Base-by-base conservation (phyloP, 768 basidiomycete species). In the Psilocybe cyanescens region DNA sequence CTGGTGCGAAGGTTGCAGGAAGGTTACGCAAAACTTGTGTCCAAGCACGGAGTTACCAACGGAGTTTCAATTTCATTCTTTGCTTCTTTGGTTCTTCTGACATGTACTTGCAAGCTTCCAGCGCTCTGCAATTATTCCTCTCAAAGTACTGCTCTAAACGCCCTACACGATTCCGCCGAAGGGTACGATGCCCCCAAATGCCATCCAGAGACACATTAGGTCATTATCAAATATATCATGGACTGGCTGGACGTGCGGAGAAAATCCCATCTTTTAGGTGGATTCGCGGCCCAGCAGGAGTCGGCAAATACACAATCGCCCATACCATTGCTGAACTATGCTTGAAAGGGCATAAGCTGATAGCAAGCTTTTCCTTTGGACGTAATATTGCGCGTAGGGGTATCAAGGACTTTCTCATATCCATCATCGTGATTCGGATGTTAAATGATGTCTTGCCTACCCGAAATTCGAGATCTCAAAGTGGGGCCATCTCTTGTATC, bases 271-370 rank as follows among this genome's bases (percentile, higher is more conserved):
- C 11, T 12, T 46, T 60, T 17, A 46, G 48, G 46, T 60, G 59
- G 59, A 30, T 60, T 3, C 16, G 37, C 14, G 59, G 59, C 2
- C 52, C 59, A 17, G 59, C 59, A 3, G 59, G 59, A 4, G 52
- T 44, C 14, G 59, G 59, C 4, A 60, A 60, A 41, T 55, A 52
- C 2, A 41, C 52, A 17, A 60, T 60, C 8, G 31, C 31, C 8
- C 52, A 55, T 8, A 39, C 31, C n/a, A 47, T 55, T 16, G 53
- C 59, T 2, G 59, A 60, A 8, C 11, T 8, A 1, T 60, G 53
- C 19, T 19, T 8, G 8, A 19, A 28, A 9, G 12, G 29, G 19
- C 35, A 24, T 2, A 17, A 28, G 3, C 17, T 60, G 11, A 2
- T 30, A 3, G 59, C 53, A 4, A 48, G 53, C 5, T 60, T 55